Base-by-base conservation (phyloP, 2,329 filamentous ascomycete species). In the Aspergillus puulaauensis region DNA sequence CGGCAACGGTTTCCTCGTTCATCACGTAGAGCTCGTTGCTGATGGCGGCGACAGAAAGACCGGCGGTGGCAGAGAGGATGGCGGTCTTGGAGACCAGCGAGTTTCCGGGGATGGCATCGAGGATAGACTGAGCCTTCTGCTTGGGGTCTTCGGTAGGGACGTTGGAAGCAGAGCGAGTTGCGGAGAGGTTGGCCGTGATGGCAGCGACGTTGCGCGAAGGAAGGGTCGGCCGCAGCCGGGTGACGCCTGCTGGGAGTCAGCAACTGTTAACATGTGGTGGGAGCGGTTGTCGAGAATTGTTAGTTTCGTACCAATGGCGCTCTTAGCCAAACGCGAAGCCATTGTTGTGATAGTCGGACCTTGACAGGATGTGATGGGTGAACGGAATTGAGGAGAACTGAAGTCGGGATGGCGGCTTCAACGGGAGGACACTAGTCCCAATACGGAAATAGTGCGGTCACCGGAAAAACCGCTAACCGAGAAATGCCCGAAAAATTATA, bases 21-120 rank as follows among this genome's bases (percentile, higher is more conserved):
- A 99, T 85, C 77, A 99, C 92, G 81, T 97, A 98, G 84, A 98
- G 92, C 86, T 99, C 95, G 82, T 96, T 99, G 88, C 90, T 96
- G 81, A 99, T 92, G 73, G 92, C 95, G 76, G 95, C 96, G 78
- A 96, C 86, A 73, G 90, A 93, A 70, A 96, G 80, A 81, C 90
- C 93, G 73, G 95, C 91, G 66, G 89, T 89, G 71, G 91, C 93
- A 74, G 93, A 98, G 73, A 99, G 89, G 76, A 97, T 93, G 73
- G 95, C 95, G 69, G 91, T 92, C 89, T 99, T 99, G 79, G 91
- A 96, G 75, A 96, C 82, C 66, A 97, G 83, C 74, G 85, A 93
- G 86, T 86, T 96, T 70, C 96, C 95, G 72, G 95, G 95, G 54
- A 99, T 86, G 64, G 93, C 83, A 73, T 99, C 92, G 73, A 99